Conservation (phyloP, 768 basidiomycete species). For the Pulveroboletus ravenelii region DNA sequence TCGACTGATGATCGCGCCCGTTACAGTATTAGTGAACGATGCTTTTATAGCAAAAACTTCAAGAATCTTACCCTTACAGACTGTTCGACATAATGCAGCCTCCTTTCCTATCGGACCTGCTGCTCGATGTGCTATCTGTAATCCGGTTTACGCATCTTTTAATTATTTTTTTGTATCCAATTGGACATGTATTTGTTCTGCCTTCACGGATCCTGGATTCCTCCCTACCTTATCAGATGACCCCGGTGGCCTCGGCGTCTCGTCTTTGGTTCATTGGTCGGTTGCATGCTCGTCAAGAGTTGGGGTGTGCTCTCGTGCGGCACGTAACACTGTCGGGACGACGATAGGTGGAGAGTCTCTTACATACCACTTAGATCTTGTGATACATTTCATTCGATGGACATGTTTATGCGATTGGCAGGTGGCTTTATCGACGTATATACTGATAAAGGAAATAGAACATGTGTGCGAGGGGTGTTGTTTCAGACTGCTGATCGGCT, state of each 20-base stretch:
- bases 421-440: conserved; percentile 1
- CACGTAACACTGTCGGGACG: not conserved
- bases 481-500: not conserved
- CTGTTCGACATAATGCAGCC: conserved; percentile 34
- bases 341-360: conserved; percentile 2
- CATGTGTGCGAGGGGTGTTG: not conserved
- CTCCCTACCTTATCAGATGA: not conserved
- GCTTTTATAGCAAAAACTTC: conserved; percentile 51
- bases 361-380: conserved; percentile 7
- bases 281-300: not conserved
- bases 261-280: not conserved
- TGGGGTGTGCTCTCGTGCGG: not conserved
- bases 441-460: not conserved
- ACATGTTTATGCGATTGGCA: conserved; percentile 9
- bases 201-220: conserved; percentile 2
- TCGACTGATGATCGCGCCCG: not conserved
- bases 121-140: conserved; percentile 7
- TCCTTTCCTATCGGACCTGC: not conserved
- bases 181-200: conserved; percentile 18
- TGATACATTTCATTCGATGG: conserved; percentile 10
- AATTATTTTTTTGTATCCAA: conserved; percentile 14
- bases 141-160: not conserved
- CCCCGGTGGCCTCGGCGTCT: not conserved
- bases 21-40: conserved; percentile 23
- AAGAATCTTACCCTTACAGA: conserved; percentile 66